phyloP scores from a whole-genome alignment of 495 filamentous ascomycete species.

The Neurospora sp. region DNA sequence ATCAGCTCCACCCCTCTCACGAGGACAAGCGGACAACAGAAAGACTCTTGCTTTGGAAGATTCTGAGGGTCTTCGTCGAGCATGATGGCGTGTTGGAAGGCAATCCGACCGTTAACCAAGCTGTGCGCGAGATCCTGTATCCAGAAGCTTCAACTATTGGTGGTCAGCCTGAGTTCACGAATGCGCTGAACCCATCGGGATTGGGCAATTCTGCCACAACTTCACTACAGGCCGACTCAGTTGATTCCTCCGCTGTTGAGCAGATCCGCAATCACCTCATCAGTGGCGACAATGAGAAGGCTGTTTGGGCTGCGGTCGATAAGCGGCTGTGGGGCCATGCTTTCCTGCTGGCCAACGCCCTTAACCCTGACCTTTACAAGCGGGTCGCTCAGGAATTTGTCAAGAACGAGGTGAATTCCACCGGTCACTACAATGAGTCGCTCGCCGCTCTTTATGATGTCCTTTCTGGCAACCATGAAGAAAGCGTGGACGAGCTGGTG shows the following conservation, averaged over 20 bases:
- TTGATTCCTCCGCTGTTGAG: conserved; percentile 56
- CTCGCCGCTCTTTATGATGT: conserved; percentile 86
- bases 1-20: conserved; percentile 32
- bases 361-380: conserved; percentile 61
- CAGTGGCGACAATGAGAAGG: conserved; percentile 76
- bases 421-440: conserved; percentile 66
- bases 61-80: conserved; percentile 71
- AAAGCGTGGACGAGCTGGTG: conserved; percentile 94
- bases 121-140: conserved; percentile 62
- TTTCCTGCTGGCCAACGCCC: conserved; percentile 79
- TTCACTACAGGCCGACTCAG: conserved; percentile 43
- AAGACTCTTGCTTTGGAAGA: conserved; percentile 78
- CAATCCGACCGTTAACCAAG: conserved; percentile 58
- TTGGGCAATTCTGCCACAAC: conserved; percentile 12
- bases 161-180: conserved; percentile 22
- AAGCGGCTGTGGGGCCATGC: conserved; percentile 93
- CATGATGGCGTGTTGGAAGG: conserved; percentile 75
- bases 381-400: conserved; percentile 92
- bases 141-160: conserved; percentile 35
- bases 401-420: conserved; percentile 75
- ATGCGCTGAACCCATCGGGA: conserved; percentile 17
- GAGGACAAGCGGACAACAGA: conserved; percentile 66
- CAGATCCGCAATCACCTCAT: conserved; percentile 62
- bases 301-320: conserved; percentile 91
- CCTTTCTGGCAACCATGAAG: conserved; percentile 86